A percentile compares a stretch with the other conserved stretches of the same genome.
Evolutionary conservation across 768 basidiomycete genomes (phyloP).

Genomic region (Lanmaoa rubissima): DNA sequence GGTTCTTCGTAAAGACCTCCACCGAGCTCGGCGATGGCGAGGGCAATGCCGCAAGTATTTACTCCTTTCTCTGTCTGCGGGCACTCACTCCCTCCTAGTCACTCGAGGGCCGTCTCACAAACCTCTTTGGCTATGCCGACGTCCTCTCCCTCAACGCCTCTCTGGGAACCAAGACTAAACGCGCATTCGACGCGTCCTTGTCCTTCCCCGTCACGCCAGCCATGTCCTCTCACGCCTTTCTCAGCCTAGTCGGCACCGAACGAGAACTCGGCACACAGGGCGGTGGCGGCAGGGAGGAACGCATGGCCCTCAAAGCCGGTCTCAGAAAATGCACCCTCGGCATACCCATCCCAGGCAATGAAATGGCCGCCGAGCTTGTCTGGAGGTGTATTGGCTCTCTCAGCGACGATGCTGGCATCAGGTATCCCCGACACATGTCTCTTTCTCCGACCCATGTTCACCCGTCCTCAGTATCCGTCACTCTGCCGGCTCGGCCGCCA

Average conservation of each 20-base stretch:
- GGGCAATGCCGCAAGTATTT: constrained; percentile 76
- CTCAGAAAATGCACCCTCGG: constrained; percentile 20
- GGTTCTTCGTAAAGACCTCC: constrained; percentile 74
- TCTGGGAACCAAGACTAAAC: constrained; percentile 83
- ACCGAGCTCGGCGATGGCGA: constrained; percentile 95
- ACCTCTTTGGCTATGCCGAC: constrained; percentile 91
- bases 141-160: constrained; percentile 79
- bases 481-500: constrained; percentile 74
- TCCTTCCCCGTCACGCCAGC: constrained; percentile 57
- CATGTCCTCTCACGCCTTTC: constrained; percentile 66
- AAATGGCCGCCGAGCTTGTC: constrained; percentile 82
- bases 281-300: constrained; percentile 27
- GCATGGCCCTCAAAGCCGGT: constrained; percentile 73
- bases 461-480: constrained; percentile 65
- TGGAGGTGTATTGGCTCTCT: constrained; percentile 73
- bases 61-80: background rate
- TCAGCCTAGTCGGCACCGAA: constrained; percentile 71
- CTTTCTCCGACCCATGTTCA: background rate
- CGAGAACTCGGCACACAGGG: constrained; percentile 56
- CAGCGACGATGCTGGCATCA: constrained; percentile 74
- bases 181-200: constrained; percentile 72
- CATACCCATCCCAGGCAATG: constrained; percentile 44
- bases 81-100: constrained; percentile 43
- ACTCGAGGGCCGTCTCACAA: constrained; percentile 76
- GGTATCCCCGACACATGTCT: constrained; percentile 40